Conservation (phyloP, 2,329 filamentous ascomycete species). For the Aureobasidium uvarum region DNA sequence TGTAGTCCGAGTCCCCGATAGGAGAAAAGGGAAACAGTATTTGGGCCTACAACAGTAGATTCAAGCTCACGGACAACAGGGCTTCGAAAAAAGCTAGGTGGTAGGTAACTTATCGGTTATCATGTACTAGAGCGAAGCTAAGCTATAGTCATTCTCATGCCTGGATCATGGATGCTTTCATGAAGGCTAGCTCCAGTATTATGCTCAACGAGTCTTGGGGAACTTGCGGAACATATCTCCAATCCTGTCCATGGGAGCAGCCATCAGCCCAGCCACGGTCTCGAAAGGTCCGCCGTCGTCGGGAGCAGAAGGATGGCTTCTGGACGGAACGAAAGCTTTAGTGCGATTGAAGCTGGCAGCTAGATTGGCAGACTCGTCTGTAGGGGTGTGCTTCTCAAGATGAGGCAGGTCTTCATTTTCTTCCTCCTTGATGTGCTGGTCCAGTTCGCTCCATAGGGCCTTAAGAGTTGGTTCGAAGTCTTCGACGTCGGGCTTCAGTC, state of each 20-base stretch:
- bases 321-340: constrained; percentile 27
- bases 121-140: background rate
- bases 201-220: constrained; percentile 35
- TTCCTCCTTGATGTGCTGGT: constrained; percentile 29
- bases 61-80: too few species aligned
- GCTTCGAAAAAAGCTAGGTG: too few species aligned
- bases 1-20: too few species aligned
- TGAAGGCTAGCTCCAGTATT: background rate
- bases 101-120: background rate
- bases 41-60: too few species aligned
- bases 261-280: constrained; percentile 54
- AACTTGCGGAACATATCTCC: constrained; percentile 58
- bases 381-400: constrained; percentile 26
- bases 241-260: constrained; percentile 58
- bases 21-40: too few species aligned
- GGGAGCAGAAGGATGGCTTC: constrained; percentile 27
- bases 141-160: background rate
- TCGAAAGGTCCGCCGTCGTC: constrained; percentile 52
- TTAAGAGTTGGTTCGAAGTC: constrained; percentile 27
- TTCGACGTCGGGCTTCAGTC: constrained; percentile 8
- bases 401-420: constrained; percentile 26
- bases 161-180: background rate
- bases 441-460: constrained; percentile 23
- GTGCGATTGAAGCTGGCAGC: constrained; percentile 22
- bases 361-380: constrained; percentile 20